These are phyloP conservation scores for Larix kaempferi DNA, from an alignment of 75 land plant species.

Conservation along the genomic window DNA sequence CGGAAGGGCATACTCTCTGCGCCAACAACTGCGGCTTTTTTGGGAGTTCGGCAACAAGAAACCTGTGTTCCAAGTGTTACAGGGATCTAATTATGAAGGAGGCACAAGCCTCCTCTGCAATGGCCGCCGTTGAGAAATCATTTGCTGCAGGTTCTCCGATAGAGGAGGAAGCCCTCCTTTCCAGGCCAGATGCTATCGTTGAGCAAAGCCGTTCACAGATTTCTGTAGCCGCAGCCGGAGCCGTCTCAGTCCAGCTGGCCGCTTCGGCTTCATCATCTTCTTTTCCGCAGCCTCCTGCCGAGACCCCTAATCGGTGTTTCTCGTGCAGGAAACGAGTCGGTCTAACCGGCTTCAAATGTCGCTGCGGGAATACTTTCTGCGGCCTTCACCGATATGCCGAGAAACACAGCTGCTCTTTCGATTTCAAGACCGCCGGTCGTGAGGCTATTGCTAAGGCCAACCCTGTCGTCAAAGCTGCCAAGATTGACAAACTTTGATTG, in stretches of 20 bases:
- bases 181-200: neutral
- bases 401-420: slow-evolving; percentile 60
- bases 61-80: slow-evolving; percentile 66
- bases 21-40: slow-evolving; percentile 55
- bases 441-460: slow-evolving; percentile 69
- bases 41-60: slow-evolving; percentile 38
- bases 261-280: neutral
- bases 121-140: slow-evolving; percentile 37
- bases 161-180: neutral
- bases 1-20: slow-evolving; percentile 44
- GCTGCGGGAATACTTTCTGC: slow-evolving; percentile 65
- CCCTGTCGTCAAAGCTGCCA: slow-evolving; percentile 68
- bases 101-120: slow-evolving; percentile 37
- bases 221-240: neutral
- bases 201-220: neutral
- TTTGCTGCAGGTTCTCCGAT: slow-evolving; percentile 11
- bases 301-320: slow-evolving; percentile 48
- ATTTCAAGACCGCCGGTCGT: slow-evolving; percentile 63
- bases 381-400: slow-evolving; percentile 67
- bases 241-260: neutral
- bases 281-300: slow-evolving; percentile 5
- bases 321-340: slow-evolving; percentile 68
- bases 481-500: slow-evolving; percentile 57
- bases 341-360: slow-evolving; percentile 69
- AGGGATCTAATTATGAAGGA: slow-evolving; percentile 32